Evolutionary conservation across 2,329 filamentous ascomycete species (phyloP), one percentile per base, ranked within the genome.

Genomic region (Xylariales sp.): DNA sequence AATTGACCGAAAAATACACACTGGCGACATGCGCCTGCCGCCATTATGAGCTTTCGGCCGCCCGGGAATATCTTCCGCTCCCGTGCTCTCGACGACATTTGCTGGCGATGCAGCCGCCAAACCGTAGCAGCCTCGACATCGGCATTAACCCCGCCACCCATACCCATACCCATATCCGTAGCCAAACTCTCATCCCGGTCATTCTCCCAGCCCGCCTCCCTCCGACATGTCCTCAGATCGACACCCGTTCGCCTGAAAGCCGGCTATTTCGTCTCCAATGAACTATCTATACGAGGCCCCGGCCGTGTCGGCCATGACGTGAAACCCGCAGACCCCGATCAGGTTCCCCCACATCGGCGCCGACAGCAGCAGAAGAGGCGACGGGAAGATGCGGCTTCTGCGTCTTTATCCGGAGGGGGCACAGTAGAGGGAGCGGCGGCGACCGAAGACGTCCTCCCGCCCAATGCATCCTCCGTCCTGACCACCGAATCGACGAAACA

Each of bases 381-480:
- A 60, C 68, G 49, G 46, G 56, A 71, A 43, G 53, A 67, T 65
- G 67, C 58, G 1, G 9, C 49, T 23, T 10, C 54, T 14, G 14
- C 56, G 1, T 34, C 67, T 34, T 14, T n/a, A 3, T 28, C 60
- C 1, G 32, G 36, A 18, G 48, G 10, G 18, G 41, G 10, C 52
- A 8, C 32, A 3, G 43, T 45, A 23, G 43, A 23, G 43, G 32
- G 46, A 4, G 14, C 16, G 8, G 46, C 28, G 3, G 28, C 58
- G 0, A 57, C 69, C n/a, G 76, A 78, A 41, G 62, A 64, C 12
- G 71, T 80, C 34, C 78, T 86, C 2, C 82, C 85, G 14, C 81
- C 81, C 59, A 81, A 83, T 77, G 84, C 86, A 18, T 90, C 89
- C 3, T 85, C 87, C 4, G 79, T 85, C 16, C 83, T 90, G 28